These are phyloP conservation scores for Cladosporium sp. DNA, from an alignment of 2,329 filamentous ascomycete species.

Conservation along the genomic window DNA sequence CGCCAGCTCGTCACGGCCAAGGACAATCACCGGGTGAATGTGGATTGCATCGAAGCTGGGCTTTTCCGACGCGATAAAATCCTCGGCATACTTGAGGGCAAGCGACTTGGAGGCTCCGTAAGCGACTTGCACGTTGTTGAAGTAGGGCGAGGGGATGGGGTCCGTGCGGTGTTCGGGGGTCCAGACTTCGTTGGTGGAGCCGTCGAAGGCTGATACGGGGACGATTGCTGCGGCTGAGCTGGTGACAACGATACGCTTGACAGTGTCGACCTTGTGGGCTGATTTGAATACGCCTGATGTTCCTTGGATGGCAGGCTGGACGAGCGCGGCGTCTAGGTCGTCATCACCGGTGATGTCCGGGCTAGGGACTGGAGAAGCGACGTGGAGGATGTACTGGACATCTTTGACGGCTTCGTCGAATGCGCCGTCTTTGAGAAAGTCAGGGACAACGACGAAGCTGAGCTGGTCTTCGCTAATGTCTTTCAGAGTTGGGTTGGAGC, in stretches of 20 bases:
- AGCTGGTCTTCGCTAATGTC: conserved; percentile 2
- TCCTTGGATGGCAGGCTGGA: conserved; percentile 30
- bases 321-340: conserved; percentile 15
- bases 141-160: neutral
- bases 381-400: conserved; percentile 36
- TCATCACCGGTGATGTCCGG: conserved; percentile 1
- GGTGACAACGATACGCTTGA: conserved; percentile 42
- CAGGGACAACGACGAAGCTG: conserved; percentile 32
- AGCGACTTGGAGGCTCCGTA: conserved; percentile 18
- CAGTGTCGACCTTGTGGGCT: conserved; percentile 28
- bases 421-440: conserved; percentile 34
- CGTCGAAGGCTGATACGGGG: neutral
- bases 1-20: conserved; percentile 24
- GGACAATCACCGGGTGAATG: conserved; percentile 21
- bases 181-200: neutral
- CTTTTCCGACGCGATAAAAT: conserved; percentile 16
- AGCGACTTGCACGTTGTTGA: conserved; percentile 8
- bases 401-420: conserved; percentile 40
- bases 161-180: neutral
- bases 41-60: conserved; percentile 20
- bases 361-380: conserved; percentile 21
- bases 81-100: conserved; percentile 15
- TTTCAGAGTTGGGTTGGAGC: conserved; percentile 14
- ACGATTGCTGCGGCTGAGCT: conserved; percentile 2
- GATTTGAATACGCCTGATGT: conserved; percentile 36